Base-by-base conservation (phyloP, 441 rosid genomes). In the Corymbia calophylla region DNA sequence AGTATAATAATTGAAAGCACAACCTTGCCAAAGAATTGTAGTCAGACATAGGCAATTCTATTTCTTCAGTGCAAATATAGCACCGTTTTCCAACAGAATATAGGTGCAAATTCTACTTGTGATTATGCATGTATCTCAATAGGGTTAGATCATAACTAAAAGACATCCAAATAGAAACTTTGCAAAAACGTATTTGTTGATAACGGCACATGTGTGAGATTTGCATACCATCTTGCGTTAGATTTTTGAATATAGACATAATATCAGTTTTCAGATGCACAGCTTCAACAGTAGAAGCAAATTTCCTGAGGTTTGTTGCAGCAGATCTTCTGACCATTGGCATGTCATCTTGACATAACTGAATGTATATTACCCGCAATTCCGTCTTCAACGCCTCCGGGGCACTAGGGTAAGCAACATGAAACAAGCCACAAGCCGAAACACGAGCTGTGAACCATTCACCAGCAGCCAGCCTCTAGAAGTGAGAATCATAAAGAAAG, bases 291-390 rank as follows among this genome's bases (percentile, higher is more conserved):
- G 98, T 96, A 32, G 99, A 96, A 92, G 99, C 99, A 95, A 96
- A 97, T 89, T 97, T 97, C 81, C 99, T 97, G 29, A 98, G 93
- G 93, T 97, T 97, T 87, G 99, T 93, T 7, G 99, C 98, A 86
- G 99, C 99, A 92, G 99, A 96, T 91, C 99, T 97, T 88, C 99
- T 94, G 89, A 98, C 99, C 99, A 97, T 98, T n/a, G 99, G 99
- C 99, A 98, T 97, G 92, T 98, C 99, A 94, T 98, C 99, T 93
- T 95, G 98, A 90, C 99, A 98, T 87, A 97, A 91, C 88, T 94
- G 99, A 90, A 93, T 88, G 91, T 97, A 98, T 88, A 94, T 93
- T 53, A 94, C 53, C 77, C 99, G 93, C 70, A 98, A 93, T 92
- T 98, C 99, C 23, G 96, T 93, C 93, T 95, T 98, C 86, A 95